Percentiles rank a stretch among this genome's conserved stretches.
Conservation (phyloP, 495 filamentous ascomycete species). For the Achaetomiella virescens region DNA sequence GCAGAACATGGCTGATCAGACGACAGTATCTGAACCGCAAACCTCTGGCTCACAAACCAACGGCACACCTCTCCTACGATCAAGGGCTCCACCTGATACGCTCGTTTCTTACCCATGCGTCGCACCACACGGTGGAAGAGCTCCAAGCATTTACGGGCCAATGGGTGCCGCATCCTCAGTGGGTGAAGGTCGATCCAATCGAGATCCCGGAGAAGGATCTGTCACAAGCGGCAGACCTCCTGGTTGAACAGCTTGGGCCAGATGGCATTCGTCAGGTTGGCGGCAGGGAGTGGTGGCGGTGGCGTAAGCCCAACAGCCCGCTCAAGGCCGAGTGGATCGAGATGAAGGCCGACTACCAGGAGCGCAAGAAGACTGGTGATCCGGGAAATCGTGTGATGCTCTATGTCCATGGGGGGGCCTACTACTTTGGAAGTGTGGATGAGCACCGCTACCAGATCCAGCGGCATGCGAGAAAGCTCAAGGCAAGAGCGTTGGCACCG, state of each 20-base stretch:
- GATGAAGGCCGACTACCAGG: conserved; percentile 76
- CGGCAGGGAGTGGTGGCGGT: conserved; percentile 90
- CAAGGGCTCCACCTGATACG: conserved; percentile 86
- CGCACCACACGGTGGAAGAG: conserved; percentile 85
- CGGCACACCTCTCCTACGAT: conserved; percentile 83
- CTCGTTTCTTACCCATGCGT: conserved; percentile 73
- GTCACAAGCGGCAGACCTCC: conserved; percentile 50
- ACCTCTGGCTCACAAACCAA: conserved; percentile 66
- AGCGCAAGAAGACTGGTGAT: conserved; percentile 53
- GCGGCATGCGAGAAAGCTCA: conserved; percentile 86
- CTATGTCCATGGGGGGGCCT: conserved; percentile 76
- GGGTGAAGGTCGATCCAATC: conserved; percentile 74
- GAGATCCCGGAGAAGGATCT: conserved; percentile 59
- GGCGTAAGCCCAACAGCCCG: conserved; percentile 57
- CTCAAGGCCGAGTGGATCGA: conserved; percentile 91
- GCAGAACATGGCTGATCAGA: not conserved
- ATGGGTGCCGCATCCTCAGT: conserved; percentile 82
- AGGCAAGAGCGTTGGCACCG: conserved; percentile 81
- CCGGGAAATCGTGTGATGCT: conserved; percentile 74
- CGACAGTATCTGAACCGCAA: conserved; percentile 75
- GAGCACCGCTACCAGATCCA: conserved; percentile 96
- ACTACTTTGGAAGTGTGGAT: conserved; percentile 81
- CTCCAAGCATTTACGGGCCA: conserved; percentile 83
- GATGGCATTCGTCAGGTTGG: conserved; percentile 69
- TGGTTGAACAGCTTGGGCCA: conserved; percentile 67